Evolutionary conservation across 108 stramenopile species (phyloP), one percentile per base, ranked within the genome.

Genomic region (Seminavis robusta): DNA sequence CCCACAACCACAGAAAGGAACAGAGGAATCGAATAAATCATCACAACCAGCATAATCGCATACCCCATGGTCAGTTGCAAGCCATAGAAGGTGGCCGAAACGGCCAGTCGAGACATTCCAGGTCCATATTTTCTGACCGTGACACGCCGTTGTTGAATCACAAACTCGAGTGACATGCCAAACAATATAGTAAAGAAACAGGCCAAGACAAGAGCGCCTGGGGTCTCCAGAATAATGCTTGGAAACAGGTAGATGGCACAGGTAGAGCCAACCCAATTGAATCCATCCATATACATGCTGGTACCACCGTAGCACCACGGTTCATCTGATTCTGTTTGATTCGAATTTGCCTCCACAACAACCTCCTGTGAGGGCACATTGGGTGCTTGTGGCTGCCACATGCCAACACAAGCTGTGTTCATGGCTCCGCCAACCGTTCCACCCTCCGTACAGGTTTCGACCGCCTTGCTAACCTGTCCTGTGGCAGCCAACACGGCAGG

Each of bases 261-360:
- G 27, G 75, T 52, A 0, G 69, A 26, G 10, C 23, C 38, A 0
- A 61, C 56, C 81, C 81, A 88, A 27, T 77, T 52, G 34, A 89
- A 85, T 17, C 88, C 88, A 53, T 89, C 73, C 88, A 89, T 89
- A 59, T 83, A 85, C 88, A 89, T 89, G 52, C 73, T 70, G 20
- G 81, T 85, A 5, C 74, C 75, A 20, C 82, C 82, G 41, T 81
- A 81, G 48, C 86, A 88, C 44, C 67, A 87, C 40, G 19, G 27
- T 13, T 73, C 38, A 25, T 27, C 28, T 9, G 48, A 7, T 10
- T 52, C 58, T 30, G 39, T 8, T 34, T 32, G 16, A 8, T 32
- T 33, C 3, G 53, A 23, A 41, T 59, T 46, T 10, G 44, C 24
- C 11, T 33, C 11, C 19, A 56, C 61, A 5, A 51, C 20, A 13